A percentile compares a stretch with the other conserved stretches of the same genome.
Conservation (phyloP, 139 green algal genomes). For the Yamagishiella unicocca region DNA sequence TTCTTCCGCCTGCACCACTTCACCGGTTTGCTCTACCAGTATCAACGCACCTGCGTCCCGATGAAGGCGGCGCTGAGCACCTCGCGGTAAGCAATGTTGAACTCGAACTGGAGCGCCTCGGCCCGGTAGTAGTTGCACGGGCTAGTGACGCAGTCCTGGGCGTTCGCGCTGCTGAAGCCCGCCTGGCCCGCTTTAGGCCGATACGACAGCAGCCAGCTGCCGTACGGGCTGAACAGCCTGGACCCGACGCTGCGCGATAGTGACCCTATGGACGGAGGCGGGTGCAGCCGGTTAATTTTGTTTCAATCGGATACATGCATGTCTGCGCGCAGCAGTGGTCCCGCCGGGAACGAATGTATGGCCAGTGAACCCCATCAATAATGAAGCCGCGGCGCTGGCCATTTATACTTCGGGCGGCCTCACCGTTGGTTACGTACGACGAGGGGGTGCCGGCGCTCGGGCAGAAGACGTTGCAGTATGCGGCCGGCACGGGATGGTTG, state of each 20-base stretch:
- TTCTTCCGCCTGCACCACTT: no score
- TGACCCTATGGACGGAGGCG: not conserved
- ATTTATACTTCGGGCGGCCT: not conserved
- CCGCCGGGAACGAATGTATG: no score
- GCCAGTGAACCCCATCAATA: no score
- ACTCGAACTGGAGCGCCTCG: conserved; percentile 23
- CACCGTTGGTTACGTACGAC: not conserved
- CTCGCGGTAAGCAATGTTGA: not conserved
- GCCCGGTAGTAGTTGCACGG: not conserved
- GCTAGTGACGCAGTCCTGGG: not conserved
- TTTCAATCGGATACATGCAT: no score
- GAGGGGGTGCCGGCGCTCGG: not conserved
- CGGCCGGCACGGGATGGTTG: conserved; percentile 16
- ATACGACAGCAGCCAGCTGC: conserved; percentile 25
- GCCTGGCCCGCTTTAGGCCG: not conserved
- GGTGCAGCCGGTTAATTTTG: no score
- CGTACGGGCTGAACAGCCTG: conserved; percentile 2
- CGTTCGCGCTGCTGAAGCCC: not conserved
- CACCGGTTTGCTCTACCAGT: no score
- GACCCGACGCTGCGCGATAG: not conserved
- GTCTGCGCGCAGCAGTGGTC: no score
- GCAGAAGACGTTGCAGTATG: conserved; percentile 40
- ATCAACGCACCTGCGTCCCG: not conserved
- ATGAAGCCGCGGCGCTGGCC: no score
- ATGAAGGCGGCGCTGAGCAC: not conserved